A percentile compares a stretch with the other conserved stretches of the same genome.
Evolutionary conservation across 2,329 filamentous ascomycete genomes (phyloP).

Genomic region (Colletotrichum gigasporum): DNA sequence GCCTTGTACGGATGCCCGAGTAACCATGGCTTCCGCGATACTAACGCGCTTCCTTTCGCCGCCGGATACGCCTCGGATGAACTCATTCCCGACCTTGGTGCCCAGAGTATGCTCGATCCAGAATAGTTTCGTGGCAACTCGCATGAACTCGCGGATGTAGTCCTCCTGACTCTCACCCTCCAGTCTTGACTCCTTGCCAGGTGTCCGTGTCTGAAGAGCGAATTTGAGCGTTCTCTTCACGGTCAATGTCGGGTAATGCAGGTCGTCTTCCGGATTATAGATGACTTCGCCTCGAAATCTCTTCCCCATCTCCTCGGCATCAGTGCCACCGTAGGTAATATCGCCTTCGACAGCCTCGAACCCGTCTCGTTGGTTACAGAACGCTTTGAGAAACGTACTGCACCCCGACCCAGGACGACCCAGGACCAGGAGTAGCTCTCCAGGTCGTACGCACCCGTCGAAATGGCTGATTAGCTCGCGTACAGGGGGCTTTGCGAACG

Average conservation of each 20-base stretch:
- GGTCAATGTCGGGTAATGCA: constrained; percentile 75
- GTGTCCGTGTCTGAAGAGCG: constrained; percentile 70
- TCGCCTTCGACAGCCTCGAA: constrained; percentile 73
- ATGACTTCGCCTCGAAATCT: constrained; percentile 70
- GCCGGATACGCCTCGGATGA: constrained; percentile 68
- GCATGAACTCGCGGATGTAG: constrained; percentile 61
- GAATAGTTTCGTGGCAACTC: constrained; percentile 75
- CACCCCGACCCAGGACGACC: constrained; percentile 67
- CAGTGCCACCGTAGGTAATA: constrained; percentile 67
- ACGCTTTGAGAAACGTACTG: constrained; percentile 66
- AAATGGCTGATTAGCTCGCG: constrained; percentile 58
- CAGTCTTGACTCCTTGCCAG: constrained; percentile 56
- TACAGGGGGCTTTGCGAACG: constrained; percentile 46
- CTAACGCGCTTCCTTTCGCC: constrained; percentile 79
- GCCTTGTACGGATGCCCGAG: constrained; percentile 69
- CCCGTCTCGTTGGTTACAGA: constrained; percentile 74
- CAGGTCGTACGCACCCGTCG: constrained; percentile 62
- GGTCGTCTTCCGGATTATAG: constrained; percentile 74
- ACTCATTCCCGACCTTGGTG: constrained; percentile 75
- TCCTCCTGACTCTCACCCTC: constrained; percentile 68
- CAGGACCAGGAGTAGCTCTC: constrained; percentile 67
- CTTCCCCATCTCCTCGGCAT: constrained; percentile 55
- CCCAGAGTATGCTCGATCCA: constrained; percentile 74
- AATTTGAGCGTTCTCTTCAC: constrained; percentile 75
- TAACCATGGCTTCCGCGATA: constrained; percentile 75